A percentile compares a stretch with the other conserved stretches of the same genome.
Conservation (phyloP, 768 basidiomycete species). For the Lactarius sanguifluus region DNA sequence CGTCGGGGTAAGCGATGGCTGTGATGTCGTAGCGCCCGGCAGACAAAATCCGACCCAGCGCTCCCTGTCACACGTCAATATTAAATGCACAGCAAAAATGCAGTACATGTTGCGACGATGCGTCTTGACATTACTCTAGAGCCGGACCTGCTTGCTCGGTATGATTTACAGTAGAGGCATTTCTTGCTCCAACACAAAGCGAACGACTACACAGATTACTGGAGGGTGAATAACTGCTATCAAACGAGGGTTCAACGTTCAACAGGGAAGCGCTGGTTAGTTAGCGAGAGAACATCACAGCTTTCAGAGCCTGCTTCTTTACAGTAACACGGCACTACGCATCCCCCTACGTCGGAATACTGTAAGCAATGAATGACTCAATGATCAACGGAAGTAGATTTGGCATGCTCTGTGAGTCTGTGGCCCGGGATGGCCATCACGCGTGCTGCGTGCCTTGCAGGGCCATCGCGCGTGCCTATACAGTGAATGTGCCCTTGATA, state of each 20-base stretch:
- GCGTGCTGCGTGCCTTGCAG: not conserved
- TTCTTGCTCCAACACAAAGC: too few species aligned
- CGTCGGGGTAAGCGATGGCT: not conserved
- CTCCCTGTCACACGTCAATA: not conserved
- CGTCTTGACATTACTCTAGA: not conserved
- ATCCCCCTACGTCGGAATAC: too few species aligned
- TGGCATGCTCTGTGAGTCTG: too few species aligned
- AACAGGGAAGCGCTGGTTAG: not conserved
- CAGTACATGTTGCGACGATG: not conserved
- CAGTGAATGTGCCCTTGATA: not conserved
- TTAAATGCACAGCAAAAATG: not conserved
- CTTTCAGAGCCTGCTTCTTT: not conserved
- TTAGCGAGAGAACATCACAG: not conserved
- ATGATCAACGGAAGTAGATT: too few species aligned
- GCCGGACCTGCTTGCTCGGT: not conserved
- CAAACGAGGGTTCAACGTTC: not conserved
- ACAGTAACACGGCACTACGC: not conserved
- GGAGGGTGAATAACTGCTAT: not conserved
- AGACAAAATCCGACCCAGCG: conserved; percentile 1
- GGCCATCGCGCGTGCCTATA: too few species aligned
- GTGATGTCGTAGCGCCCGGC: not conserved
- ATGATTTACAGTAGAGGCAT: too few species aligned
- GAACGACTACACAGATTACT: not conserved
- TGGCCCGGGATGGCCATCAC: not conserved
- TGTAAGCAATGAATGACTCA: too few species aligned